Evolutionary conservation across 352 stramenopile species (phyloP), one percentile per base, ranked within the genome.

Genomic region (Globisporangium emineosum): DNA sequence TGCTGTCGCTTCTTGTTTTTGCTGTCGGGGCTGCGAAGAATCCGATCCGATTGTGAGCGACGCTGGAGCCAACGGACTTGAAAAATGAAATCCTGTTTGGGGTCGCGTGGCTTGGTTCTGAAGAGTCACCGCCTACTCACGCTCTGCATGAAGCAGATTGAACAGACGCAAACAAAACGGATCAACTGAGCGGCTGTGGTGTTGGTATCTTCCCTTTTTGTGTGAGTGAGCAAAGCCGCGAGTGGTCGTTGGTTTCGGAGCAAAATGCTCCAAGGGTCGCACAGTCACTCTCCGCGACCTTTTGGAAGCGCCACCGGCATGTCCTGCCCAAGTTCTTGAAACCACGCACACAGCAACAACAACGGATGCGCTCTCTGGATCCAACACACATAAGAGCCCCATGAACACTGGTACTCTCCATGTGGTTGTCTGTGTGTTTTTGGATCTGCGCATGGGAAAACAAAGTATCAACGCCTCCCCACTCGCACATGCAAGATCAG

Each of bases 21-120:
- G 29, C 19, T 21, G 58, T 50, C 21, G 33, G 23, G 8, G 21
- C 5, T 40, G 40, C 35, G 51, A 66, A 19, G 52, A 66, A 67
- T 67, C 60, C 52, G 30, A 67, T 67, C 60, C 52, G 30, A 64
- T 63, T 64, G 51, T 70, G 65, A 69, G 57, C 37, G 19, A 10
- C 7, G n/a, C 45, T 37, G 21, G 19, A 49, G 15, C 37, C 15
- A 45, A n/a, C 37, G 37, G 35, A 50, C 37, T 12, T 13, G 10
- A 19, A 30, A 30, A 42, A 33, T 21, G 25, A 17, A 25, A 47
- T 47, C 55, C 40, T 40, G 15, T 42, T 32, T 1, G 27, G 17
- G 17, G 2, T 29, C 29, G 5, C 51, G 19, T 1, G 30, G 4
- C n/a, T 15, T 57, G 5, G 37, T 4, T 32, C 29, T 43, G 19